Evolutionary conservation across 2,329 filamentous ascomycete genomes (phyloP), one percentile per base, ranked within the genome.

Genomic region (Akanthomyces muscarius): DNA sequence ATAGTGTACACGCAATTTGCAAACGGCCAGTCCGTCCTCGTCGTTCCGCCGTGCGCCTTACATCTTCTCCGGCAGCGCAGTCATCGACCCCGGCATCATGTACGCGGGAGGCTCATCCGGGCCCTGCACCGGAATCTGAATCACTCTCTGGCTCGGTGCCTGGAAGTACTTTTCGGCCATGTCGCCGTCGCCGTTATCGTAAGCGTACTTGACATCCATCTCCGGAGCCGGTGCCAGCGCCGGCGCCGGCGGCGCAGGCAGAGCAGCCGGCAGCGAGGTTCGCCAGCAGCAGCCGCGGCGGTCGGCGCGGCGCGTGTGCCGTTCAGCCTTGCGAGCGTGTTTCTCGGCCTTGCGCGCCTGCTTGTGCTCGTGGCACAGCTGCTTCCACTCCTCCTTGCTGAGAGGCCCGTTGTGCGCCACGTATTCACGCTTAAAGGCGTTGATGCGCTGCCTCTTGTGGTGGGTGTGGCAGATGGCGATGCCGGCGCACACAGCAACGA

Each of bases 381-480:
- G 58, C 58, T 54, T 61, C 58, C 58, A 61, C 58, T 61, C 48
- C 2, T 45, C 25, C 21, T 54, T 47, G 38, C 50, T 61, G 8
- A 61, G 36, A 13, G 58, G 38, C 7, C 58, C 58, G 58, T 44
- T 42, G 18, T 44, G 44, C 30, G 36, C 48, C 47, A 47, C 41
- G 41, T 45, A 47, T 7, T 54, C 41, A 38, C 25, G 21, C 25
- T 25, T 6, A 6, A 54, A 61, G n/a, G 38, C 50, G 14, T 47
- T 7, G 38, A 61, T 25, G 50, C 58, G 58, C 58, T 61, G 48
- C n/a, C n/a, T 36, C 48, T 61, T 61, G 58, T 61, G 58, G 58
- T 52, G 50, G n/a, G n/a, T 54, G 58, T 61, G 58, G 41, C 58
- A 61, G 41, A 61, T 47, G 48, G 58, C 58, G 13, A 61, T 42